A percentile compares a stretch with the other conserved stretches of the same genome.
Conservation (phyloP, 2,329 filamentous ascomycete genomes). For the Fusarium humuli region DNA sequence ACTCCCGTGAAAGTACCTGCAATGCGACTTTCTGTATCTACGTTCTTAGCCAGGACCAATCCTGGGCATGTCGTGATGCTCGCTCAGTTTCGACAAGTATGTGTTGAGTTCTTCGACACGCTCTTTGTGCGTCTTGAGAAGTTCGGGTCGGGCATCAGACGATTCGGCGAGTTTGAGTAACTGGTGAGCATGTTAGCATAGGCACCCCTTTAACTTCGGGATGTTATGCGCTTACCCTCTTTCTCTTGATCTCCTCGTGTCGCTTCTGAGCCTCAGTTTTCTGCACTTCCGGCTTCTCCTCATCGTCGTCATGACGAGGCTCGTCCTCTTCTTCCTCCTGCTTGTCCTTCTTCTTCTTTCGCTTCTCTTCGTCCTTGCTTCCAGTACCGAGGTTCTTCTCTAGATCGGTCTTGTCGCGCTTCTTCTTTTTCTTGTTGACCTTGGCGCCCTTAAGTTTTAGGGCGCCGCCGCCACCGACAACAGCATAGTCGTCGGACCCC, state of each 20-base stretch:
- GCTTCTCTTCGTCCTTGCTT: slow-evolving; percentile 25
- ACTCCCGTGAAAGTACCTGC: slow-evolving; percentile 30
- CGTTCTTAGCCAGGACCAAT: slow-evolving; percentile 67
- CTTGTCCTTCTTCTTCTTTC: slow-evolving; percentile 41
- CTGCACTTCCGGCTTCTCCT: slow-evolving; percentile 48
- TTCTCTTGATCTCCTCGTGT: slow-evolving; percentile 83
- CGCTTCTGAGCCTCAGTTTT: slow-evolving; percentile 89
- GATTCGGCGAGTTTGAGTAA: slow-evolving; percentile 81
- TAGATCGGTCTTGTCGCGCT: slow-evolving; percentile 61
- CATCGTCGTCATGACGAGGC: slow-evolving; percentile 50
- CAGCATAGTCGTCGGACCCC: slow-evolving; percentile 80
- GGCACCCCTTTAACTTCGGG: background rate
- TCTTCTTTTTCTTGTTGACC: slow-evolving; percentile 73
- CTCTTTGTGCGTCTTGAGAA: slow-evolving; percentile 96
- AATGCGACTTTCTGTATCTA: background rate
- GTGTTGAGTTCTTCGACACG: slow-evolving; percentile 95
- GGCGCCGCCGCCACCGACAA: slow-evolving; percentile 74
- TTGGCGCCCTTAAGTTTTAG: slow-evolving; percentile 87
- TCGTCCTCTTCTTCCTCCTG: slow-evolving; percentile 46
- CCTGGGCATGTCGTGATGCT: slow-evolving; percentile 96
- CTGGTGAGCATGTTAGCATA: slow-evolving; percentile 56
- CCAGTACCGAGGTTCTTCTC: slow-evolving; percentile 60
- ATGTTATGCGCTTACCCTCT: slow-evolving; percentile 70
- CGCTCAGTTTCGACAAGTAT: slow-evolving; percentile 89
- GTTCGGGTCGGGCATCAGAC: slow-evolving; percentile 71